Conservation (phyloP, 2,329 filamentous ascomycete species). For the Alternaria ventricosa region DNA sequence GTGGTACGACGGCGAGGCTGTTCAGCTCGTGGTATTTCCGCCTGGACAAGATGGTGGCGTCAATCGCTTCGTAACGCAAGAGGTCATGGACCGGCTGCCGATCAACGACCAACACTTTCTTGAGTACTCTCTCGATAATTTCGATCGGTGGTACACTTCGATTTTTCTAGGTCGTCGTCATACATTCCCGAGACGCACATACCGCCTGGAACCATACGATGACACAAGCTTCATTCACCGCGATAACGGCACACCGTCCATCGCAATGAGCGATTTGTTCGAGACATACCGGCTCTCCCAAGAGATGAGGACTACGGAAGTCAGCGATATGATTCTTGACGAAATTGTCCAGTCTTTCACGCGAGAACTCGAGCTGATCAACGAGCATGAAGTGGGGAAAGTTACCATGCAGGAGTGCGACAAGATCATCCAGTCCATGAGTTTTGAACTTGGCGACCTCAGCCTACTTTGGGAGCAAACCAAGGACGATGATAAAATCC, state of each 20-base stretch:
- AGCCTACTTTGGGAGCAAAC: constrained; percentile 7
- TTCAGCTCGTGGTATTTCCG: not conserved
- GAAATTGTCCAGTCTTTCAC: not conserved
- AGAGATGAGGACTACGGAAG: not conserved
- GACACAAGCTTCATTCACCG: not conserved
- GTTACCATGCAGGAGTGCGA: not conserved
- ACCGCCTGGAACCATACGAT: not conserved
- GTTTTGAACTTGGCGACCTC: not conserved
- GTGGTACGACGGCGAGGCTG: not conserved
- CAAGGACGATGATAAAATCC: constrained; percentile 5
- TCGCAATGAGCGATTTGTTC: constrained; percentile 7
- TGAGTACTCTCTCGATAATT: not conserved
- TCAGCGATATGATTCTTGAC: constrained; percentile 16
- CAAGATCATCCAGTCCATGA: not conserved
- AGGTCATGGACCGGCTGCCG: not conserved
- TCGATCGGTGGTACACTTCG: constrained; percentile 6
- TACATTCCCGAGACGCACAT: constrained; percentile 4
- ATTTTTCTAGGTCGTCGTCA: not conserved
- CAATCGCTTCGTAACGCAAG: not conserved
- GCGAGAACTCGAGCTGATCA: not conserved
- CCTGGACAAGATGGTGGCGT: not conserved
- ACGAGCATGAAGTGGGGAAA: not conserved
- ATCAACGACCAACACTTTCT: not conserved
- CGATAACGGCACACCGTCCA: not conserved
- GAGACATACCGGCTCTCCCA: constrained; percentile 11